Evolutionary conservation across 148 eudicot species (phyloP).

Genomic region (Vaccinium macrocarpon): DNA sequence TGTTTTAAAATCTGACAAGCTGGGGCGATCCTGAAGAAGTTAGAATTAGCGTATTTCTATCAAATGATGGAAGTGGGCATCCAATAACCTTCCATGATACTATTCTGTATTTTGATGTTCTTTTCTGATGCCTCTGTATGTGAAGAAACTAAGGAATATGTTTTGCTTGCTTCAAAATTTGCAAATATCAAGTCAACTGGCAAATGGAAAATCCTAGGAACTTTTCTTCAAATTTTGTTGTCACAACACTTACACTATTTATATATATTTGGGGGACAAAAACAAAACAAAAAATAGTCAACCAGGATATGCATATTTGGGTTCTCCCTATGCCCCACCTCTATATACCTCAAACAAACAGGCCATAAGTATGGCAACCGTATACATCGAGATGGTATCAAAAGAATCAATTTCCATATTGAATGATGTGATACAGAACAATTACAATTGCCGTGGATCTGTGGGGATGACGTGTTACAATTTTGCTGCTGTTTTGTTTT

Average conservation of each 20-base stretch:
- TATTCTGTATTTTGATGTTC: background rate
- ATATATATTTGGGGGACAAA: no score
- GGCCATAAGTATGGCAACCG: background rate
- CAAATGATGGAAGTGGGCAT: background rate
- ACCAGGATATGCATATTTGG: no score
- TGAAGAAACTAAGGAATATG: background rate
- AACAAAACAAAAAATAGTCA: no score
- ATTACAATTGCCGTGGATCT: background rate
- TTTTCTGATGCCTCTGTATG: background rate
- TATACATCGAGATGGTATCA: background rate
- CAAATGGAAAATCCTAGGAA: background rate
- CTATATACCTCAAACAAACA: no score
- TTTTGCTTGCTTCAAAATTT: background rate
- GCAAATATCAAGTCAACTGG: background rate
- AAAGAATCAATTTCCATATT: background rate
- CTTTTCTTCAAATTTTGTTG: background rate
- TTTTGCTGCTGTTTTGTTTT: background rate
- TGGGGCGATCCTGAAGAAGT: background rate
- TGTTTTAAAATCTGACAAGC: background rate
- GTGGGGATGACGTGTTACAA: background rate
- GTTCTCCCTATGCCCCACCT: no score
- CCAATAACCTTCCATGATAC: background rate
- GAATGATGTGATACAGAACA: background rate
- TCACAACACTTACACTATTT: background rate
- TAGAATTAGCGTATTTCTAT: background rate